These are phyloP conservation scores for Tieghemiomyces parasiticus DNA, from an alignment of 192 early-diverging fungal genomes.

Conservation along the genomic window DNA sequence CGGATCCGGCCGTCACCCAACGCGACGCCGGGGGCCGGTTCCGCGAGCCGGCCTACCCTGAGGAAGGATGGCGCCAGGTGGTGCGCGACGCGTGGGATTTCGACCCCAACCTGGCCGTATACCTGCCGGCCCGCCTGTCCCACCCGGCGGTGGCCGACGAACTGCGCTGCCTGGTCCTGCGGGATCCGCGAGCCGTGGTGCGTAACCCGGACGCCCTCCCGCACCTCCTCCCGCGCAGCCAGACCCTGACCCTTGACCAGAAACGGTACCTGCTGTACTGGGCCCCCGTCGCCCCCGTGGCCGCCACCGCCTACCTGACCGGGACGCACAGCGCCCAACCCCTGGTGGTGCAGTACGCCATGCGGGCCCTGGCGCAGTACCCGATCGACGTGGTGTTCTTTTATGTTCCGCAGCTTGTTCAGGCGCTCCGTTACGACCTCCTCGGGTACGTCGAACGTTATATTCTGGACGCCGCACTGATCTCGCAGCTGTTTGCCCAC, in stretches of 20 bases:
- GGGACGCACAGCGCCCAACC: conserved; percentile 58
- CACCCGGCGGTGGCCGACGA: conserved; percentile 48
- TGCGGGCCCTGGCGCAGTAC: conserved; percentile 78
- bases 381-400: conserved; percentile 95
- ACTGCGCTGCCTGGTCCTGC: conserved; percentile 42
- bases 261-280: conserved; percentile 72
- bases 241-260: conserved; percentile 12
- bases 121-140: conserved; percentile 58
- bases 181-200: conserved; percentile 48
- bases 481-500: conserved; percentile 96
- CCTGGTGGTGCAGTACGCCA: conserved; percentile 89
- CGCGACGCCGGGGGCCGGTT: conserved; percentile 21
- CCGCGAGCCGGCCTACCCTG: conserved; percentile 19
- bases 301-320: conserved; percentile 65
- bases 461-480: conserved; percentile 83
- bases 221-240: conserved; percentile 48
- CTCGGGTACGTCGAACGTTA: conserved; percentile 90
- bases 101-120: conserved; percentile 67
- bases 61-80: conserved; percentile 59
- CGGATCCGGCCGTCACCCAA: conserved; percentile 29
- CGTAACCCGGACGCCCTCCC: conserved; percentile 55
- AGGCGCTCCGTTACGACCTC: conserved; percentile 78
- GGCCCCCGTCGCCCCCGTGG: conserved; percentile 79
- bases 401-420: conserved; percentile 96
- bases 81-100: conserved; percentile 73